Conservation (phyloP, 805 yeast genomes). For the Blastobotrys peoriensis region DNA sequence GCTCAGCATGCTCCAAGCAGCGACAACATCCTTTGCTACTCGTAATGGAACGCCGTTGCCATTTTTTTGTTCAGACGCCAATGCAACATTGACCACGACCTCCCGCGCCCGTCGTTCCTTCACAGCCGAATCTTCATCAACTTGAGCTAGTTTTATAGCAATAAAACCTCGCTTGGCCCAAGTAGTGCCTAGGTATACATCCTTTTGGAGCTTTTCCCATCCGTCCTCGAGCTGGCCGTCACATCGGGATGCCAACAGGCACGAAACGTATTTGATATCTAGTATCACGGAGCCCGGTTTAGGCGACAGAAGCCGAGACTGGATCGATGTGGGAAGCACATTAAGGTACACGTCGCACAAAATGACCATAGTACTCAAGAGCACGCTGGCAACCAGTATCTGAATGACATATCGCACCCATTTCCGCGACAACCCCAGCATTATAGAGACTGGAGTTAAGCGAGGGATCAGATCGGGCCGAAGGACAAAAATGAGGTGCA, state of each 20-base stretch:
- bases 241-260: constrained; percentile 25
- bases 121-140: constrained; percentile 13
- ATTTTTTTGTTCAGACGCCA: constrained; percentile 23
- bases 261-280: constrained; percentile 37
- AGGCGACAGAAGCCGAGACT: constrained; percentile 35
- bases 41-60: constrained; percentile 3
- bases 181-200: constrained; percentile 36
- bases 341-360: constrained; percentile 37
- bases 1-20: constrained; percentile 10
- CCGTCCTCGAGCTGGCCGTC: constrained; percentile 23
- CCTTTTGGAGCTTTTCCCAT: constrained; percentile 44
- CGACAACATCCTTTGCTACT: constrained; percentile 30
- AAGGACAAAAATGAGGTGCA: no score
- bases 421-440: constrained; percentile 6
- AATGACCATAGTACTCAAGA: constrained; percentile 25
- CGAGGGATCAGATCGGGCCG: no score
- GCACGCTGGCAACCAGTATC: constrained; percentile 6
- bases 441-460: no score
- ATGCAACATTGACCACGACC: constrained; percentile 19
- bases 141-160: constrained; percentile 22
- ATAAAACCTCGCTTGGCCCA: constrained; percentile 41
- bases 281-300: constrained; percentile 40
- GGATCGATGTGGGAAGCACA: constrained; percentile 31
- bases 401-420: constrained; percentile 1
- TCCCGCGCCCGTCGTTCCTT: constrained; percentile 27